Evolutionary conservation across 2,329 filamentous ascomycete species (phyloP), one percentile per base, ranked within the genome.

Genomic region (Thielaviopsis cerberus): DNA sequence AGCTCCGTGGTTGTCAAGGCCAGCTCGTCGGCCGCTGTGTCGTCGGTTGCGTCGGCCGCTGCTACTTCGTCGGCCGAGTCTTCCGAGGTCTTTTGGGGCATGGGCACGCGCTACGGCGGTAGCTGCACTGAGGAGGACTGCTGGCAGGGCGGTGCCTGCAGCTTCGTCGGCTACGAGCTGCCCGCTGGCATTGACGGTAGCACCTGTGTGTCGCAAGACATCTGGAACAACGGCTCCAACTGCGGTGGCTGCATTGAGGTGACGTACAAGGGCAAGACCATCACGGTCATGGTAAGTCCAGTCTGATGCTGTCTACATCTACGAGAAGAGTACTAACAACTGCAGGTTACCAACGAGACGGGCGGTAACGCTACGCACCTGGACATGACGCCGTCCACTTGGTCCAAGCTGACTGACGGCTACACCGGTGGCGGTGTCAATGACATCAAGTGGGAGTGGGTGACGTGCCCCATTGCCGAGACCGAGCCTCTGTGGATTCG

Each of bases 401-500:
- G 54, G 23, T 55, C 61, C 53, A 57, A 60, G 6, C 55, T 62
- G 27, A 51, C 45, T n/a, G 41, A 34, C 17, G n/a, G 30, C 23
- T 22, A 51, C 30, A 51, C 17, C 48, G 52, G 41, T 8, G 45
- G 45, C 24, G 37, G 55, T 10, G 24, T 52, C 4, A 15, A 27
- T 27, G 52, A 41, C 37, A 34, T 57, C 41, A 54, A 57, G 53
- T 59, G 55, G 58, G 57, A 52, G 53, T 60, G 60, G 53, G 53
- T 55, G 3, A 37, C 55, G 15, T 62, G 60, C 55, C 56, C 58
- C 37, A 56, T 62, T 17, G 51, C 55, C 24, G 34, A 53, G 23
- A 48, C 41, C 41, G 58, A 62, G 24, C 62, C 62, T 0, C 51
- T 63, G 5, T 61, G 59, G 54, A 58, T 63, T 17, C 62, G 61